Evolutionary conservation across 352 stramenopile species (phyloP), one percentile per base, ranked within the genome.

Genomic region (Globisporangium spiculum): DNA sequence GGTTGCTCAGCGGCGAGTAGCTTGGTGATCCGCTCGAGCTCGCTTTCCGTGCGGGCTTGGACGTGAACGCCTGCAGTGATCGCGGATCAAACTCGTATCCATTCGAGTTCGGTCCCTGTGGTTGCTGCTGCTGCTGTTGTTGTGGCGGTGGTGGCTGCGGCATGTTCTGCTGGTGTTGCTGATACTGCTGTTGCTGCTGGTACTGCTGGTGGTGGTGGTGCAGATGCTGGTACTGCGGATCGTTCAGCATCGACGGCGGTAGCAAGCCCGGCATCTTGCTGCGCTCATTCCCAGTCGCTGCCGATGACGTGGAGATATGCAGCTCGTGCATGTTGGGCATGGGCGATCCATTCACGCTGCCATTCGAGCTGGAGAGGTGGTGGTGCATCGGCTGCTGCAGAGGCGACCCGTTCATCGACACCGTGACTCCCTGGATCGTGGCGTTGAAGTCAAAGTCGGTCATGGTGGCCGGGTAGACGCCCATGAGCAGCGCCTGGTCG

Each of bases 401-500:
- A 52, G 53, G 66, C 8, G 73, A 50, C 1, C 41, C 41, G 5
- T 50, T 50, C 41, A 50, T 50, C 41, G 41, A 50, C 41, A 50
- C 18, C 36, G 65, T 60, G 16, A 72, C 32, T 41, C 77, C 79
- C 46, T 86, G 76, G 41, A 91, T 76, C 4, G 83, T 87, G 3
- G 83, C 70, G 38, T 75, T 73, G 46, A 91, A 88, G 78, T 91
- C 83, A 63, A 91, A 77, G 70, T 91, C 83, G 27, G 77, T 75
- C 57, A 90, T 75, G 62, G 81, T 79, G 57, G 79, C 63, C 0
- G 79, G 77, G 72, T 89, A 89, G 34, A 85, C 78, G 63, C 83
- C 76, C 74, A 89, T 71, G 68, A 91, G 75, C 65, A 88, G 75
- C 63, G 75, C 71, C 65, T 84, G 77, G 65, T 86, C 70, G 60